Evolutionary conservation across 2,329 filamentous ascomycete genomes (phyloP).

Genomic region (Curvularia verruculosa): DNA sequence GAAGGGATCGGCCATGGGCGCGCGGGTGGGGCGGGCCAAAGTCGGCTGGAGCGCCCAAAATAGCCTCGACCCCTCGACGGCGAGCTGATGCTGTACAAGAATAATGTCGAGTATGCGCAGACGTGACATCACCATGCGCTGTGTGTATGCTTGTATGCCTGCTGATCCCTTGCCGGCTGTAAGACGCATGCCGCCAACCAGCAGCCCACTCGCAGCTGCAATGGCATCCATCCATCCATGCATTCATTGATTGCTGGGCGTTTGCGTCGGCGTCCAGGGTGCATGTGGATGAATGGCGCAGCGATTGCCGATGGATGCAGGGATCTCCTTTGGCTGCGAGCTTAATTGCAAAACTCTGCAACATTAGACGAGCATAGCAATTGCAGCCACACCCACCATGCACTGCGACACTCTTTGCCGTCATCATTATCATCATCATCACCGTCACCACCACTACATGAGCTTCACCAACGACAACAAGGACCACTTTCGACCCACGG

Average conservation of each 20-base stretch:
- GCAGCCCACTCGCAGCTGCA: not conserved
- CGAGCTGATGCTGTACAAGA: not conserved
- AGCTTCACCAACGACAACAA: not conserved
- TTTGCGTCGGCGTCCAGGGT: not conserved
- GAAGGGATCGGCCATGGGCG: conserved; percentile 30
- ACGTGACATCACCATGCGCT: not conserved
- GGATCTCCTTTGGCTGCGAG: conserved; percentile 14
- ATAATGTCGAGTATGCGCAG: not conserved
- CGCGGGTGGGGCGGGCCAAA: conserved; percentile 18
- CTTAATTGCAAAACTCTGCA: conserved; percentile 19
- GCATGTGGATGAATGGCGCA: not conserved
- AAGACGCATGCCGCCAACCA: not conserved
- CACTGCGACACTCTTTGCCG: not conserved
- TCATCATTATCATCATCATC: conserved; percentile 21
- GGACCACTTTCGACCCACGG: not conserved
- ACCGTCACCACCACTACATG: not conserved
- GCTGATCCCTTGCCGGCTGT: not conserved
- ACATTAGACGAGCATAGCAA: conserved; percentile 25
- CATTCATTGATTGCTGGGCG: too few relatives aligned
- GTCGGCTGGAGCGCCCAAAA: conserved; percentile 3
- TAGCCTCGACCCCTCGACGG: not conserved
- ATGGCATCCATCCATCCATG: not conserved
- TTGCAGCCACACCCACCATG: not conserved
- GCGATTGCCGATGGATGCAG: conserved; percentile 14
- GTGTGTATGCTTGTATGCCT: too few relatives aligned